Base-by-base conservation (phyloP, 1,284 basidiomycete genomes). In the Tylopilus sp. region DNA sequence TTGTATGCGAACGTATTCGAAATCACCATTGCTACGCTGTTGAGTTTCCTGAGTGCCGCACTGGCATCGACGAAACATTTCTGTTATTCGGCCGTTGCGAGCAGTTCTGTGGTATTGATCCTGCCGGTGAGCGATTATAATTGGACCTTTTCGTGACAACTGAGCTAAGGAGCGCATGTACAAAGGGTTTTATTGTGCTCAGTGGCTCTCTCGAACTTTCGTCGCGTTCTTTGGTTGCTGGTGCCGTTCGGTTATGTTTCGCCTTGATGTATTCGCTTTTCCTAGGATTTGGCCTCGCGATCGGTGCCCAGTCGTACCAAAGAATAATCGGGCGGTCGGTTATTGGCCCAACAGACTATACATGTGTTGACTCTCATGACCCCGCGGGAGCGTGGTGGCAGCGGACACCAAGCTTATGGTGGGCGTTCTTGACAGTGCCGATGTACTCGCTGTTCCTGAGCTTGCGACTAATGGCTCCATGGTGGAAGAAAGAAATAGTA, bases 1-100 rank as follows among this genome's bases (percentile, higher is more conserved):
- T 73, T 97, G 35, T 94, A 93, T 67, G 86, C 83, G 15, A 92
- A 93, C 58, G 81, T 92, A 28, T 93, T 94, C 61, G 94, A 95
- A 61, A 92, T 94, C 60, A 90, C 88, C 6, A 82, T 93, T 52
- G 86, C 91, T 1, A 88, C 83, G 5, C 71, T 84, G 41, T 79
- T 94, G 67, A 92, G 90, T 65, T 96, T 96, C 71, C 63, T 94
- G 43, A 80, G 92, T 7, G 90, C 89, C 22, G 88, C 84, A 2
- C 73, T 94, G 42, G 86, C 88, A 2, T 80, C 84, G n/a, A 83
- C 85, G 0, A 71, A 76, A 22, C 75, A 80, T 49, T 88, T 95
- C 57, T 96, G 94, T 73, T 96, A 92, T 66, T 86, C 92, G 4
- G 88, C 93, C 2, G 77, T 96, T 52, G 89, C 91, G 0, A 92